Evolutionary conservation across 179 eudicot species (phyloP).

Genomic region (Spinacia oleracea): DNA sequence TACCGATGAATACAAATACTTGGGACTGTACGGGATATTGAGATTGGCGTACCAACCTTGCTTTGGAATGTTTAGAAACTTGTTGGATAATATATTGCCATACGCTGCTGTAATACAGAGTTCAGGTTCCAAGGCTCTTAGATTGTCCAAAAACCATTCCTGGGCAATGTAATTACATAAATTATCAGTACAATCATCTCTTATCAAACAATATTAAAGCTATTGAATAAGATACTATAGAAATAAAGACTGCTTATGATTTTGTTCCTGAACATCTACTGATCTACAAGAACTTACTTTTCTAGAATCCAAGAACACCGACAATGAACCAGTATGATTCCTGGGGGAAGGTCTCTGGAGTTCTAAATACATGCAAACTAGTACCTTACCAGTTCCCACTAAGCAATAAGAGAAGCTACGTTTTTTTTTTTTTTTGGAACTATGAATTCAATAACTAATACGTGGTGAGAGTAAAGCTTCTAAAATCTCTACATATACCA

Average conservation of each 20-base stretch:
- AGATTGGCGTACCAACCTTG: slow-evolving; percentile 59
- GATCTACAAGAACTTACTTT: background rate
- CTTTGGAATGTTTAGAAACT: slow-evolving; percentile 81
- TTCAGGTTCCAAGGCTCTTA: slow-evolving; percentile 77
- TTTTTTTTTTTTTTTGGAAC: background rate
- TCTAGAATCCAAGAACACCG: background rate
- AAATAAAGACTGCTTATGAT: background rate
- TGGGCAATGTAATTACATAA: slow-evolving; percentile 32
- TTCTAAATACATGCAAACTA: background rate
- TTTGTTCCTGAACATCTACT: background rate
- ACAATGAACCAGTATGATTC: background rate
- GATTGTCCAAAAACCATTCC: slow-evolving; percentile 72
- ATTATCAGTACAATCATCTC: slow-evolving; percentile 12
- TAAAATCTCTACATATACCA: background rate
- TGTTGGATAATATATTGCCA: slow-evolving; percentile 85
- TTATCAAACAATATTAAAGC: background rate
- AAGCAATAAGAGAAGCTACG: background rate
- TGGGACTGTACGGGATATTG: slow-evolving; percentile 3
- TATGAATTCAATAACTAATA: background rate
- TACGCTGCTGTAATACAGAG: slow-evolving; percentile 95
- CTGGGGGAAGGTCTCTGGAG: background rate
- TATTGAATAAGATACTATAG: background rate
- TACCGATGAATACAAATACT: background rate
- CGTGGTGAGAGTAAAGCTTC: background rate
- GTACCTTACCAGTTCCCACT: background rate